phyloP scores from a whole-genome alignment of 2,329 filamentous ascomycete genomes.

The Diaporthe australafricana region DNA sequence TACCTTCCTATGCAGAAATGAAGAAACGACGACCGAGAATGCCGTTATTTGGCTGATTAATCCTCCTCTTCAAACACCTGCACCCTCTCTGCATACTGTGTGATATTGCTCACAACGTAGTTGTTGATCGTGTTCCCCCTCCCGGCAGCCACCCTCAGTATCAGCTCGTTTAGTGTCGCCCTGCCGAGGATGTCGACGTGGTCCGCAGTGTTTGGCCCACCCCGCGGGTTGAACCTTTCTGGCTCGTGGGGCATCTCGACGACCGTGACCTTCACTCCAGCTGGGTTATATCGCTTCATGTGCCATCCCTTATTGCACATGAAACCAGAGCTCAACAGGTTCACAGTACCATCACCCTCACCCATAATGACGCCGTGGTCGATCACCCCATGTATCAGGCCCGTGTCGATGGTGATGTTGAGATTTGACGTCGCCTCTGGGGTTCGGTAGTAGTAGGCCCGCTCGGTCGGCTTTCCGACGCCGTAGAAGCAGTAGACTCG shows the following conservation, averaged over 20 bases:
- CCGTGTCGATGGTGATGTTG: conserved; percentile 80
- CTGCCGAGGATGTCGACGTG: conserved; percentile 96
- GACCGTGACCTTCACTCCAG: conserved; percentile 81
- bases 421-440: conserved; percentile 76
- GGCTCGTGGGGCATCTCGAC: conserved; percentile 98
- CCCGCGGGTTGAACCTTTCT: conserved; percentile 87
- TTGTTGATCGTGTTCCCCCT: conserved; percentile 83
- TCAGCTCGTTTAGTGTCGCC: conserved; percentile 89
- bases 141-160: conserved; percentile 87
- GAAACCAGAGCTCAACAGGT: conserved; percentile 90
- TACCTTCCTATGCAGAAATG: not conserved
- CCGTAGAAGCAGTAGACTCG: conserved; percentile 99
- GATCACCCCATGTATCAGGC: conserved; percentile 67
- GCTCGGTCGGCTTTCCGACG: conserved; percentile 92
- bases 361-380: conserved; percentile 96
- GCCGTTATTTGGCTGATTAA: not conserved
- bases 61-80: conserved; percentile 78
- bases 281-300: conserved; percentile 93
- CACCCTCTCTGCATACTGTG: conserved; percentile 84
- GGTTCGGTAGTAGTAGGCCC: conserved; percentile 88
- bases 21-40: not conserved
- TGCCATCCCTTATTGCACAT: conserved; percentile 98
- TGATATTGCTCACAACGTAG: conserved; percentile 83
- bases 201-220: conserved; percentile 79
- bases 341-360: conserved; percentile 96